Conservation (phyloP, 139 green algal genomes). For the Trebouxia sp. region DNA sequence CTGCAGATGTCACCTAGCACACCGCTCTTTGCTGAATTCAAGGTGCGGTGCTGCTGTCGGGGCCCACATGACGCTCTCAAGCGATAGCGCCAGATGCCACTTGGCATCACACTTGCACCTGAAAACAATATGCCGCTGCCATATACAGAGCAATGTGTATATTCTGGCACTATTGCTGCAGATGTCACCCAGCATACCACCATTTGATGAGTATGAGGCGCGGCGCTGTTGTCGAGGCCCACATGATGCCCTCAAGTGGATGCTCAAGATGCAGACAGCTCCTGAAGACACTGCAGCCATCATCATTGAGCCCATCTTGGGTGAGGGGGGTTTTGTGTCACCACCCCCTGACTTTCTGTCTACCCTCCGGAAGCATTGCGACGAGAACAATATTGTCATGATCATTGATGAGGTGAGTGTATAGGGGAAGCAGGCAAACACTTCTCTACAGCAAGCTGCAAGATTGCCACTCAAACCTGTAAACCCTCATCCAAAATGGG, state of each 20-base stretch:
- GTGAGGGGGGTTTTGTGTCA: slow-evolving; percentile 84
- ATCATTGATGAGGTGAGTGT: slow-evolving; percentile 85
- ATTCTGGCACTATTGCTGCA: slow-evolving; percentile 25
- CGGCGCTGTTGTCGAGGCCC: slow-evolving; percentile 67
- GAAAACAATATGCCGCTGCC: too few relatives aligned
- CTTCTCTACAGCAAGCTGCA: too few relatives aligned
- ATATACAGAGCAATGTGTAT: neutral
- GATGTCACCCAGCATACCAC: slow-evolving; percentile 50
- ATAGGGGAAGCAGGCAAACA: too few relatives aligned
- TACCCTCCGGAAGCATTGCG: slow-evolving; percentile 59
- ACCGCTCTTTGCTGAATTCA: too few relatives aligned
- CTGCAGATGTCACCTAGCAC: too few relatives aligned
- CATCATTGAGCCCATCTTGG: slow-evolving; percentile 82
- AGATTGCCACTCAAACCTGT: too few relatives aligned
- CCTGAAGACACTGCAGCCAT: slow-evolving; percentile 74
- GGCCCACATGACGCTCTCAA: too few relatives aligned
- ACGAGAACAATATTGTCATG: slow-evolving; percentile 79
- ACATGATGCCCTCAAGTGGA: slow-evolving; percentile 68
- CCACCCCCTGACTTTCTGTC: slow-evolving; percentile 76
- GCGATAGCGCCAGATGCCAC: too few relatives aligned
- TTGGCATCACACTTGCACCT: too few relatives aligned
- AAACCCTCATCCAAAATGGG: too few relatives aligned
- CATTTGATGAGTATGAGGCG: slow-evolving; percentile 40
- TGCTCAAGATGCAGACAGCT: slow-evolving; percentile 66
- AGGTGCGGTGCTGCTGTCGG: too few relatives aligned